Evolutionary conservation across 2,329 filamentous ascomycete species (phyloP).

Genomic region (Diaporthe vexans): DNA sequence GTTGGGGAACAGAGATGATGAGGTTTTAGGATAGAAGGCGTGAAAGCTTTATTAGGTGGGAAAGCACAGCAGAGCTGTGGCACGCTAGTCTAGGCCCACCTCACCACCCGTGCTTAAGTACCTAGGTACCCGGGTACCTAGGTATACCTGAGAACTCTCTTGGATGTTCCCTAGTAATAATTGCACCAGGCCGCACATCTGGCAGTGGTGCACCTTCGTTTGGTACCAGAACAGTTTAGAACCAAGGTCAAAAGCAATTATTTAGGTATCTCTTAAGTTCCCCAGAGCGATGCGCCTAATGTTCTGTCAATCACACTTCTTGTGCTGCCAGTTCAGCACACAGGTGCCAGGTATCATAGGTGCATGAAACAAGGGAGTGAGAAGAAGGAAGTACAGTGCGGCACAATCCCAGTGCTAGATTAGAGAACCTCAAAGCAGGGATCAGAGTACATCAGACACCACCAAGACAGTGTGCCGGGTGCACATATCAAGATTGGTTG

Average conservation of each 20-base stretch:
- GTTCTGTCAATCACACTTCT: background rate
- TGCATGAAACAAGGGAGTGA: background rate
- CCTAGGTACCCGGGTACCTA: background rate
- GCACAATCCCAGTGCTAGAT: background rate
- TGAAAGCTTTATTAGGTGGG: background rate
- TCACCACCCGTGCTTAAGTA: too few relatives aligned
- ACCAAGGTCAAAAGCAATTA: background rate
- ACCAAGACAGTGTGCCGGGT: background rate
- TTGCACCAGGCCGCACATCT: background rate
- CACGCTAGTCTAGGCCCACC: background rate
- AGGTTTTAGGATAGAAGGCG: background rate
- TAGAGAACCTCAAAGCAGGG: background rate
- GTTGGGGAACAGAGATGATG: background rate
- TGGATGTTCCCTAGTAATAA: too few relatives aligned
- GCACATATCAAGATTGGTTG: slow-evolving; percentile 45
- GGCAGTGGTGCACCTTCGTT: background rate
- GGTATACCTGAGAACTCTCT: background rate
- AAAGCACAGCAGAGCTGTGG: background rate
- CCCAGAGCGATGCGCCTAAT: background rate
- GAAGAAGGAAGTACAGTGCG: background rate
- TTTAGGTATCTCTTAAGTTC: slow-evolving; percentile 28
- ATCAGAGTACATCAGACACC: too few relatives aligned
- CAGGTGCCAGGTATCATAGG: background rate
- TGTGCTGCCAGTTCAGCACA: background rate
- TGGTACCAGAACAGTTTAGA: background rate